Evolutionary conservation across 2,329 filamentous ascomycete genomes (phyloP).

Genomic region (Colletotrichum shisoi): DNA sequence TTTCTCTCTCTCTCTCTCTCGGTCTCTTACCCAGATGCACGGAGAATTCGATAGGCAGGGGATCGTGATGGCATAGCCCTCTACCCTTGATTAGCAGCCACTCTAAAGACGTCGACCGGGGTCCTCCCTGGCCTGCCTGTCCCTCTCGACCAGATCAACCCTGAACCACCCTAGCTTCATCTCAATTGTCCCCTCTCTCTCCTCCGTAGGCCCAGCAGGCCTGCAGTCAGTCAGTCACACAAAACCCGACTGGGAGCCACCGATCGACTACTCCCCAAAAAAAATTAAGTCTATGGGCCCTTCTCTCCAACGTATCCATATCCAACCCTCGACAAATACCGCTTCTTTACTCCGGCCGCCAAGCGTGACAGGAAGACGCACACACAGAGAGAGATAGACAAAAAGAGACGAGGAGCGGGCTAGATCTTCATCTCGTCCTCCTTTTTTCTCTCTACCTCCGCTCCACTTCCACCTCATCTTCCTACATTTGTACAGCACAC

Average conservation of each 20-base stretch:
- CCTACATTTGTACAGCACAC: conserved; percentile 11
- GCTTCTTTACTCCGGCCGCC: conserved; percentile 36
- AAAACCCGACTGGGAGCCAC: conserved; percentile 58
- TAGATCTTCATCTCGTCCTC: conserved; percentile 34
- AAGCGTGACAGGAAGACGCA: conserved; percentile 19
- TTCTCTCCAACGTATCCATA: conserved; percentile 42
- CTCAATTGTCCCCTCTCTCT: conserved; percentile 53
- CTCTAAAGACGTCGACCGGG: conserved; percentile 50
- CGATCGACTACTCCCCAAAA: conserved; percentile 47
- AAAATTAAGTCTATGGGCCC: conserved; percentile 44
- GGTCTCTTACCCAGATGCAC: conserved; percentile 44
- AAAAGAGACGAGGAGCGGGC: conserved; percentile 28
- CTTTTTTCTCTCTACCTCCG: conserved; percentile 34
- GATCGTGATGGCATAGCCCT: conserved; percentile 47
- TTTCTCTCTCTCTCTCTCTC: conserved; percentile 28
- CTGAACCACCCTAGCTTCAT: conserved; percentile 55
- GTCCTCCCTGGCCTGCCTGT: conserved; percentile 49
- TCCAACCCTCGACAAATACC: conserved; percentile 39
- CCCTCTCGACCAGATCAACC: conserved; percentile 47
- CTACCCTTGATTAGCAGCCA: conserved; percentile 52
- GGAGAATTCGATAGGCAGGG: conserved; percentile 49
- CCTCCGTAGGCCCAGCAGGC: conserved; percentile 41
- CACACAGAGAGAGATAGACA: conserved; percentile 12
- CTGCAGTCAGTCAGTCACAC: conserved; percentile 53
- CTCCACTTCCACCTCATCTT: conserved; percentile 34